Conservation (phyloP, 1,284 basidiomycete species). For the Naganishia sp. region DNA sequence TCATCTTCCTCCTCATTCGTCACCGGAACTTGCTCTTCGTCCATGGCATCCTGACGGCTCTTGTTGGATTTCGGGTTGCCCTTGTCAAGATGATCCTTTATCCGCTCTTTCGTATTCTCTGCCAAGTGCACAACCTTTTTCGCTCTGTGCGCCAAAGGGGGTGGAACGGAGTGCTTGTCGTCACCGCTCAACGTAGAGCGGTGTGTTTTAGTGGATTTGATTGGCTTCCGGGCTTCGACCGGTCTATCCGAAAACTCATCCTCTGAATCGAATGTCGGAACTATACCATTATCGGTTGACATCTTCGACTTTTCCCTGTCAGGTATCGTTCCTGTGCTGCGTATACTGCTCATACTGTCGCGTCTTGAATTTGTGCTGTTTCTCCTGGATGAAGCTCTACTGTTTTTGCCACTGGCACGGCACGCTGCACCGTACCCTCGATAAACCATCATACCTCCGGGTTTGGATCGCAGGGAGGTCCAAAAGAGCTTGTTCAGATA, state of each 20-base stretch:
- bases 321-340: slow-evolving; percentile 33
- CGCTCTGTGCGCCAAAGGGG: slow-evolving; percentile 13
- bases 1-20: slow-evolving; percentile 47
- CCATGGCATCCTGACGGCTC: slow-evolving; percentile 39
- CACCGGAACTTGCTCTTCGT: slow-evolving; percentile 50
- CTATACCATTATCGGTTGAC: neutral
- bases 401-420: slow-evolving; percentile 40
- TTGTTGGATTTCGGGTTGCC: slow-evolving; percentile 27
- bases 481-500: slow-evolving; percentile 51
- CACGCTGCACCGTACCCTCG: slow-evolving; percentile 55
- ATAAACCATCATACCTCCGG: slow-evolving; percentile 55
- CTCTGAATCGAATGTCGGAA: slow-evolving; percentile 19
- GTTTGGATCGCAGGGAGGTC: slow-evolving; percentile 49
- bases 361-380: slow-evolving; percentile 37
- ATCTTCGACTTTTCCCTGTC: slow-evolving; percentile 29
- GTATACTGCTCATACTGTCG: slow-evolving; percentile 38
- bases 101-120: slow-evolving; percentile 30
- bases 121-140: slow-evolving; percentile 24
- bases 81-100: slow-evolving; percentile 34
- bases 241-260: slow-evolving; percentile 17
- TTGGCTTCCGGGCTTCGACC: neutral
- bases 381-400: slow-evolving; percentile 28
- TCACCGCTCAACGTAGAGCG: slow-evolving; percentile 29
- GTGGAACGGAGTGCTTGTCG: slow-evolving; percentile 13
- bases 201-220: slow-evolving; percentile 23